These are phyloP conservation scores for Recurvomyces mirabilis DNA, from an alignment of 495 filamentous ascomycete species.

Conservation along the genomic window DNA sequence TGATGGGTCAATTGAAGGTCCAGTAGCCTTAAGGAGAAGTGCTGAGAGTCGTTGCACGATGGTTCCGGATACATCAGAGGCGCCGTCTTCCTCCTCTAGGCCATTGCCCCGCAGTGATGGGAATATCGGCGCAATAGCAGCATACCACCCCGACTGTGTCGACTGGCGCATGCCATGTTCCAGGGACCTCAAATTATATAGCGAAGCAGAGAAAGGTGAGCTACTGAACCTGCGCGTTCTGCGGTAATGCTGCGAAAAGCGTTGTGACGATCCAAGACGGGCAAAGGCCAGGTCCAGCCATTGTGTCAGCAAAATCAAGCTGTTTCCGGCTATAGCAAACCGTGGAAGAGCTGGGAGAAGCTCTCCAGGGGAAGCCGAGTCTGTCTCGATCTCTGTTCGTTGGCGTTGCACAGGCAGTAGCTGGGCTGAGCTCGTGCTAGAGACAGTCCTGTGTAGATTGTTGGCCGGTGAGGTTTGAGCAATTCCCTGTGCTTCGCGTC, in stretches of 20 bases:
- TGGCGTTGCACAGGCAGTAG: not conserved
- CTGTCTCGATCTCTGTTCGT: not conserved
- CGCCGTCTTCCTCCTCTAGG: too few relatives aligned
- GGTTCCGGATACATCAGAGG: too few relatives aligned
- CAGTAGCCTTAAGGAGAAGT: too few relatives aligned
- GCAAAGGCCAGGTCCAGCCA: slow-evolving; percentile 6
- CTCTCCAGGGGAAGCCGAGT: not conserved
- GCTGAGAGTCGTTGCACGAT: too few relatives aligned
- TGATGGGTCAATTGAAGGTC: too few relatives aligned
- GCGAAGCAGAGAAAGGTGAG: not conserved
- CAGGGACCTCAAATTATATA: not conserved
- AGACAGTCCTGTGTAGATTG: not conserved
- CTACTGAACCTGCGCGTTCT: not conserved
- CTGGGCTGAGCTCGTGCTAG: not conserved
- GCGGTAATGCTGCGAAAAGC: not conserved
- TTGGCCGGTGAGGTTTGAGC: not conserved
- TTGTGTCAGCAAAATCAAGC: not conserved
- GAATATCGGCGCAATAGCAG: too few relatives aligned
- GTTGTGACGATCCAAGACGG: not conserved
- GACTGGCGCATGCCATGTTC: not conserved
- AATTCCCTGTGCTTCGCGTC: not conserved
- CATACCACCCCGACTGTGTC: too few relatives aligned
- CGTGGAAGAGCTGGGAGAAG: not conserved
- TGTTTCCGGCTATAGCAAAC: not conserved
- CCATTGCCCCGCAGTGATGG: too few relatives aligned